Evolutionary conservation across 1,139 yeast species (phyloP), one percentile per base, ranked within the genome.

Genomic region (Scheffersomyces illinoinensis): DNA sequence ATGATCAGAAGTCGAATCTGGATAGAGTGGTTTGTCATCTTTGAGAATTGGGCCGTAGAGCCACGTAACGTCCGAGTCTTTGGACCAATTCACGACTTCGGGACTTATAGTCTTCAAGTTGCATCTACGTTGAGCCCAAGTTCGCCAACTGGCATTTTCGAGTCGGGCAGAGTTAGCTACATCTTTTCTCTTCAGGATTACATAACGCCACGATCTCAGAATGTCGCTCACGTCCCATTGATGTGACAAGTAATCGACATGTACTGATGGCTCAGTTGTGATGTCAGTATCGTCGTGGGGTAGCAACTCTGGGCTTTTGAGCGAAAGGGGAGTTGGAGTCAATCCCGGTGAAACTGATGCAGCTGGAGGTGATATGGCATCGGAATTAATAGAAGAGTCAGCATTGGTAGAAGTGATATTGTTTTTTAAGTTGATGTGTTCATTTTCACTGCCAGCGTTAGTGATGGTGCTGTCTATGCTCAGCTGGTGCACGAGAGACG

Each of bases 221-320:
- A 95, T 91, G 72, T 95, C 99, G 5, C 88, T 79, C 64, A 93
- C 98, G 68, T 92, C 92, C 99, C 99, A 95, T 71, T 95, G 85
- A 71, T 95, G 97, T 5, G 97, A 91, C 53, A 95, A 81, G 73
- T 95, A 95, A 76, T 95, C 99, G 18, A 95, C 99, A 70, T 93
- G 98, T 56, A 89, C 84, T 54, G 90, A 85, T 5, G 98, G 98
- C 68, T 91, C 96, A 63, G 85, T 85, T 57, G 85, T 85, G 49
- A 93, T 82, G 67, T 90, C 96, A 39, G 88, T 85, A 74, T 95
- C 99, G 74, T 95, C 99, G 68, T 90, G 93, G 18, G 92, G 91
- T 47, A 76, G 69, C 61, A 81, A 67, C 54, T 81, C 85, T 0
- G 81, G 83, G 76, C 58, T 55, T 23, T 14, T 53, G 46, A 24